phyloP scores from a whole-genome alignment of 768 basidiomycete species.

The Dentipellis sp. region DNA sequence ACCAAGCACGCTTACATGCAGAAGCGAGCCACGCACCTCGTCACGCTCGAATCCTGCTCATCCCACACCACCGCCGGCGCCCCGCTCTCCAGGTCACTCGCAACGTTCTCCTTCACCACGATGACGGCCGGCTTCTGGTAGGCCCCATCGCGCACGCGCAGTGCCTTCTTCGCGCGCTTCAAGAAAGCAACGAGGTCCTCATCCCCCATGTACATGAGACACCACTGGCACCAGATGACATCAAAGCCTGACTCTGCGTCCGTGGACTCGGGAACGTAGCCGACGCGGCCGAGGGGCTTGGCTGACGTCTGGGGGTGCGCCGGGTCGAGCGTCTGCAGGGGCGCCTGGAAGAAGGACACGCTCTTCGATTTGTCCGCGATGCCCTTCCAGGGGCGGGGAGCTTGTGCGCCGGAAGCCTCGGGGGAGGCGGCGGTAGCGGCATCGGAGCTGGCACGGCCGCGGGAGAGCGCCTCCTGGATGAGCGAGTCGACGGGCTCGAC shows the following conservation, averaged over 20 bases:
- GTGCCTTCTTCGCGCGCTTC: constrained; percentile 45
- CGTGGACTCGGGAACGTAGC: constrained; percentile 33
- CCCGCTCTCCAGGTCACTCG: constrained; percentile 47
- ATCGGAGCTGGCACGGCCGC: constrained; percentile 20
- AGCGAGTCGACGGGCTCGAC: constrained; percentile 83
- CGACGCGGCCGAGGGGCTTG: constrained; percentile 55
- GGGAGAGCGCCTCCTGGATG: constrained; percentile 56
- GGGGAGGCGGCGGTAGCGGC: background rate
- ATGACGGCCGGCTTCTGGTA: constrained; percentile 40
- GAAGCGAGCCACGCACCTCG: constrained; percentile 44
- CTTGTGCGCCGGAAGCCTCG: constrained; percentile 3
- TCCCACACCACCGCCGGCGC: constrained; percentile 56
- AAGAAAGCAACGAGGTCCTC: constrained; percentile 73
- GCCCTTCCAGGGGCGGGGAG: constrained; percentile 48
- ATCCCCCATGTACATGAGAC: constrained; percentile 79
- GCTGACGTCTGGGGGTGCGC: constrained; percentile 31
- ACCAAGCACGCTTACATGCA: too few relatives aligned
- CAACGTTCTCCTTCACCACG: constrained; percentile 89
- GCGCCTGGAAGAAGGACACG: constrained; percentile 71
- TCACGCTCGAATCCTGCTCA: constrained; percentile 82
- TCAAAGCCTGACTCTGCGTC: constrained; percentile 59
- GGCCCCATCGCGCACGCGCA: constrained; percentile 31
- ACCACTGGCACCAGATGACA: constrained; percentile 97
- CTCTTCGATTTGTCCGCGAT: constrained; percentile 54
- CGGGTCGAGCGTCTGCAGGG: constrained; percentile 80